Conservation (phyloP, 257 asterid genomes). For the Solanum stenotomum region DNA sequence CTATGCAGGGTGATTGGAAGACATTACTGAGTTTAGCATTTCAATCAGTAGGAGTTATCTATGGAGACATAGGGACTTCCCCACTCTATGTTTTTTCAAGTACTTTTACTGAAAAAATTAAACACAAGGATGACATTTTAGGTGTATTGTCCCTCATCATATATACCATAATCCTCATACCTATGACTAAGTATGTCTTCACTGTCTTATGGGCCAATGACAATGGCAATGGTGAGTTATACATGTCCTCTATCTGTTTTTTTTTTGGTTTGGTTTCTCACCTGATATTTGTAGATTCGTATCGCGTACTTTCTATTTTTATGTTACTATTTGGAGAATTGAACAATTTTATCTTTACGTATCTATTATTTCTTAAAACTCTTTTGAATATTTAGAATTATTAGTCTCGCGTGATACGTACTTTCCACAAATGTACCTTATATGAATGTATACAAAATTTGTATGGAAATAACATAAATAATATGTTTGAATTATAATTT, state of each 20-base stretch:
- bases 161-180: conserved; percentile 49
- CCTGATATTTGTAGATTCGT: neutral
- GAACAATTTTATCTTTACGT: neutral
- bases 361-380: neutral
- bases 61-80: conserved; percentile 83
- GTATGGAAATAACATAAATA: neutral
- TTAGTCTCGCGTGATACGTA: neutral
- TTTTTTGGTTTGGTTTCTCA: neutral
- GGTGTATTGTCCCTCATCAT: conserved; percentile 70
- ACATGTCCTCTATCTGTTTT: neutral
- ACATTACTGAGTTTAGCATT: conserved; percentile 51
- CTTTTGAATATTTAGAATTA: neutral
- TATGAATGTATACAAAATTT: neutral
- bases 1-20: conserved; percentile 26
- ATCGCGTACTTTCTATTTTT: neutral
- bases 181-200: conserved; percentile 60
- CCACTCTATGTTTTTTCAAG: conserved; percentile 61
- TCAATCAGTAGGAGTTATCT: conserved; percentile 60
- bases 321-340: neutral
- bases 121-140: conserved; percentile 33
- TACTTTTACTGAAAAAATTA: conserved; percentile 30
- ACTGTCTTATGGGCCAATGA: conserved; percentile 70
- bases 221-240: conserved; percentile 60
- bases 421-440: neutral
- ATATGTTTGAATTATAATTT: neutral